phyloP scores from a whole-genome alignment of 108 stramenopile species.

The Tribonema minus region DNA sequence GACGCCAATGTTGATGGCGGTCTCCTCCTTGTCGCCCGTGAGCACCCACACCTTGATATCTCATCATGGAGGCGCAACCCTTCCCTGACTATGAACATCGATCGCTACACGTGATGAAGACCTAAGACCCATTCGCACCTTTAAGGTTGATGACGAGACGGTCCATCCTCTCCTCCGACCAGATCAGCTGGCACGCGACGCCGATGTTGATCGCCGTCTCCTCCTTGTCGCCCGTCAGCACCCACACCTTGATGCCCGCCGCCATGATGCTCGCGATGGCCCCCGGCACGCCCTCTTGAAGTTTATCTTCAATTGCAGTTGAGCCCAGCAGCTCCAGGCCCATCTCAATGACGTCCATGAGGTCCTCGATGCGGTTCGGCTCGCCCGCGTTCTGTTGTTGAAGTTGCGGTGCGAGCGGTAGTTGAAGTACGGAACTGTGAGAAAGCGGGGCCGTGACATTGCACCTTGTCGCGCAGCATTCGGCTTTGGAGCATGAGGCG shows the following conservation, averaged over 20 bases:
- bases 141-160: slow-evolving; percentile 18
- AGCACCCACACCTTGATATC: slow-evolving; percentile 57
- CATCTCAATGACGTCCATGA: slow-evolving; percentile 36
- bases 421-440: too few relatives aligned
- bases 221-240: slow-evolving; percentile 62
- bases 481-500: too few relatives aligned
- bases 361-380: slow-evolving; percentile 30
- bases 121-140: background rate
- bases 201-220: slow-evolving; percentile 88
- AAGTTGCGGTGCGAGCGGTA: too few relatives aligned
- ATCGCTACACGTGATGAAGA: background rate
- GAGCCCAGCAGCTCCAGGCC: slow-evolving; percentile 48
- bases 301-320: slow-evolving; percentile 62
- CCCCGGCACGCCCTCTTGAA: slow-evolving; percentile 60
- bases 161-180: slow-evolving; percentile 40
- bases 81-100: too few relatives aligned
- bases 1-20: slow-evolving; percentile 93
- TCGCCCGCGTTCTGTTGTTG: slow-evolving; percentile 25
- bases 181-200: slow-evolving; percentile 46
- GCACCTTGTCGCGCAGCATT: too few relatives aligned
- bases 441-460: too few relatives aligned
- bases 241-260: slow-evolving; percentile 61
- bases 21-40: slow-evolving; percentile 64
- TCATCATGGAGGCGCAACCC: too few relatives aligned
- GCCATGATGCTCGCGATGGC: slow-evolving; percentile 45